phyloP scores from a whole-genome alignment of 306 rosid genomes.

The Gastrolobium bilobum region DNA sequence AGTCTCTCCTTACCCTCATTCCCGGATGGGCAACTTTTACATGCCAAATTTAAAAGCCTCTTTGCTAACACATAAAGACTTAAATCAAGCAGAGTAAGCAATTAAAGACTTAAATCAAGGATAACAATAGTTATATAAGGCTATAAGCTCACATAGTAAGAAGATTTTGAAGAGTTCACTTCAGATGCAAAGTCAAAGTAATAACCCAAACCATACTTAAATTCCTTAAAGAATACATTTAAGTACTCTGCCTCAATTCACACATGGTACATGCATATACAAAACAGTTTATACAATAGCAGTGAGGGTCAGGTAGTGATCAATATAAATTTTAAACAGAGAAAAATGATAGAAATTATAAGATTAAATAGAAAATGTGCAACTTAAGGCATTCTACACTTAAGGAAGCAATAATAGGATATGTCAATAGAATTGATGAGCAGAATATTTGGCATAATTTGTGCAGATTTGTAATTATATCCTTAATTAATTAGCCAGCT shows the following conservation, averaged over 20 bases:
- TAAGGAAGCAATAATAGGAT: constrained; percentile 1
- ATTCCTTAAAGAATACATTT: constrained; percentile 2
- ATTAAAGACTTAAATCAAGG: not conserved
- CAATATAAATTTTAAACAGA: too few relatives aligned
- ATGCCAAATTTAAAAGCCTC: too few relatives aligned
- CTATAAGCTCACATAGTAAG: not conserved
- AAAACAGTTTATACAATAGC: constrained; percentile 25
- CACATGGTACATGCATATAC: constrained; percentile 1
- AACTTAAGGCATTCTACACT: not conserved
- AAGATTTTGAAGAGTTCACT: constrained; percentile 1
- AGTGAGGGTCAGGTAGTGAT: not conserved
- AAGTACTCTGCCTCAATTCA: not conserved
- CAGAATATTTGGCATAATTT: too few relatives aligned
- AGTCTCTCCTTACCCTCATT: too few relatives aligned
- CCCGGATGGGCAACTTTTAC: too few relatives aligned
- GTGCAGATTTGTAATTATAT: too few relatives aligned
- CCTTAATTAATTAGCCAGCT: too few relatives aligned
- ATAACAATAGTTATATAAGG: not conserved
- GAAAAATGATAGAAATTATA: too few relatives aligned
- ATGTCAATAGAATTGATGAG: too few relatives aligned
- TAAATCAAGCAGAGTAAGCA: constrained; percentile 11
- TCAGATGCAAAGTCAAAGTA: not conserved
- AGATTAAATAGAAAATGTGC: not conserved
- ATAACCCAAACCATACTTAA: not conserved
- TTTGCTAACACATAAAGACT: too few relatives aligned